Conservation (phyloP, 192 early-diverging fungal species). For the Spizellomyces sp. region DNA sequence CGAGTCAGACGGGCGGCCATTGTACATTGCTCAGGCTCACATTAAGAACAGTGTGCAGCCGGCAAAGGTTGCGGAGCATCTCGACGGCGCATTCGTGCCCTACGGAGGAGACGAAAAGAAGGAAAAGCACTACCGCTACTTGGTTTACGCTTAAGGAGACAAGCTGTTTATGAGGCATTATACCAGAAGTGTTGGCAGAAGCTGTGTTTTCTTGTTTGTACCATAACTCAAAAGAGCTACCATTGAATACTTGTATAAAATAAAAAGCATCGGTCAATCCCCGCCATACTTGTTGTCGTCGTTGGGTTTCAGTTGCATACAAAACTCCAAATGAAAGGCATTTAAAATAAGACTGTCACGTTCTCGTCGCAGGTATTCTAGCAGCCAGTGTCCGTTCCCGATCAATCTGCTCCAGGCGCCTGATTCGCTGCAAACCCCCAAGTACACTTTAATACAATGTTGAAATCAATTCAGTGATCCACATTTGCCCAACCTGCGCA, state of each 20-base stretch:
- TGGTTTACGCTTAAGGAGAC: slow-evolving; percentile 10
- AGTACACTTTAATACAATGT: not conserved
- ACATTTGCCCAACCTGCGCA: slow-evolving; percentile 17
- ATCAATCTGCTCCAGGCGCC: slow-evolving; percentile 40
- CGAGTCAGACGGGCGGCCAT: slow-evolving; percentile 56
- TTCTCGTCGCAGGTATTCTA: no score
- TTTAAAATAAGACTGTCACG: no score
- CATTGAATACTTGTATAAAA: no score
- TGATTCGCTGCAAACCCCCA: slow-evolving; percentile 23
- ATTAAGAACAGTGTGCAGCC: slow-evolving; percentile 56
- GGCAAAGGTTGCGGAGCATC: slow-evolving; percentile 39
- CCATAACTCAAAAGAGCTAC: no score
- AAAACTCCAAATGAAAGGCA: no score
- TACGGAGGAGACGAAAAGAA: slow-evolving; percentile 33
- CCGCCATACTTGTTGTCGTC: no score
- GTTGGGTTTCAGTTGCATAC: no score
- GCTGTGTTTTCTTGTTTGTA: no score
- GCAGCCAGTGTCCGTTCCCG: slow-evolving; percentile 24
- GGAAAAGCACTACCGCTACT: slow-evolving; percentile 25
- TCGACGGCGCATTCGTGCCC: slow-evolving; percentile 19
- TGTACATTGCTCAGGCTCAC: slow-evolving; percentile 55
- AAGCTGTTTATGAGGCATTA: no score
- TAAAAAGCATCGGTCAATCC: no score
- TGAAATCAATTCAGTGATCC: not conserved
- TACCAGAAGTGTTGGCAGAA: no score